Evolutionary conservation across 2,329 filamentous ascomycete species (phyloP).

Genomic region (Gaeumannomyces sp.): DNA sequence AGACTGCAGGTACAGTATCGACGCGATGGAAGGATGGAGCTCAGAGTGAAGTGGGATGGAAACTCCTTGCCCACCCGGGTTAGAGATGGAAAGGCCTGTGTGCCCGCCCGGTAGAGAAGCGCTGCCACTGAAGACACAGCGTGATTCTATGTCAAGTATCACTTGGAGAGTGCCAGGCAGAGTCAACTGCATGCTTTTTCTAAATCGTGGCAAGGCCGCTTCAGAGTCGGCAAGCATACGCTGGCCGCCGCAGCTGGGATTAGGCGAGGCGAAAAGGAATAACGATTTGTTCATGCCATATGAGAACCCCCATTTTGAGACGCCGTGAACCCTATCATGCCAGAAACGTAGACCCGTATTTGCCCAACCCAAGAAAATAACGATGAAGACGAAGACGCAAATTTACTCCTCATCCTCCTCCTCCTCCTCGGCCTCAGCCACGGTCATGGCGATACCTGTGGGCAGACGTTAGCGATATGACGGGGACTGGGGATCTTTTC

Average conservation of each 20-base stretch:
- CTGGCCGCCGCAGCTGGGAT: conserved; percentile 7
- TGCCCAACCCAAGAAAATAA: conserved; percentile 8
- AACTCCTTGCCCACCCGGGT: too few species aligned
- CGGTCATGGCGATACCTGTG: conserved; percentile 71
- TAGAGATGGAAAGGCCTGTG: too few species aligned
- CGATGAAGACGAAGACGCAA: not conserved
- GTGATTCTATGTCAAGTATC: not conserved
- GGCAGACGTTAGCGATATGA: conserved; percentile 1
- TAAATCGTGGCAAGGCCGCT: not conserved
- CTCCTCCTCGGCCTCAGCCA: conserved; percentile 65
- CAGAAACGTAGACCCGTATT: conserved; percentile 4
- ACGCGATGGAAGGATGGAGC: too few species aligned
- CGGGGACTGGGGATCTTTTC: not conserved
- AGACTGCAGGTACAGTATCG: too few species aligned
- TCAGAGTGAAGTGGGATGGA: too few species aligned
- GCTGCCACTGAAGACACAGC: too few species aligned
- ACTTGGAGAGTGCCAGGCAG: not conserved
- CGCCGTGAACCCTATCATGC: conserved; percentile 10
- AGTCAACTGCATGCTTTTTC: not conserved
- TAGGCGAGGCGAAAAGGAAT: conserved; percentile 6
- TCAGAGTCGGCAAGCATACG: not conserved
- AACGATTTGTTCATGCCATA: conserved; percentile 8
- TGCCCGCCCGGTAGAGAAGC: too few species aligned
- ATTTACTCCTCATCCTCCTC: conserved; percentile 60
- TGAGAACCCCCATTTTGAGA: conserved; percentile 10